Conservation (phyloP, 495 filamentous ascomycete species). For the Tuber aestivum region DNA sequence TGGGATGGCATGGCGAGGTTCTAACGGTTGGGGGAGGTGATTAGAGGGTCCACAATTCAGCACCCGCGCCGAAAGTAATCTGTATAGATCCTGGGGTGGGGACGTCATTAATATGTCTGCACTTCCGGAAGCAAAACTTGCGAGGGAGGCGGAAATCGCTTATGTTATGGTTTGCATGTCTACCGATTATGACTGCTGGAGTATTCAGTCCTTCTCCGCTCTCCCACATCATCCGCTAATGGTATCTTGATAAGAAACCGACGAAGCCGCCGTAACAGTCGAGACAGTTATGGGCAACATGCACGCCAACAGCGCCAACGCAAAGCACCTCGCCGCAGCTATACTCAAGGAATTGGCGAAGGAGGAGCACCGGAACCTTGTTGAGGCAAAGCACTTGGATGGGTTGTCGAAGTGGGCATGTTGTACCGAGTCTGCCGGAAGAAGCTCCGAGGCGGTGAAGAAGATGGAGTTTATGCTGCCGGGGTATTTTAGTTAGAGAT, state of each 20-base stretch:
- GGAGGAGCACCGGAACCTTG: slow-evolving; percentile 66
- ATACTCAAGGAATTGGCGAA: slow-evolving; percentile 78
- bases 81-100: slow-evolving; percentile 90
- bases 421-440: slow-evolving; percentile 61
- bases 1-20: not conserved
- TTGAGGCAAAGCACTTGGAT: slow-evolving; percentile 74
- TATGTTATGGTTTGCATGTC: slow-evolving; percentile 99
- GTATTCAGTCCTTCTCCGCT: slow-evolving; percentile 42
- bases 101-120: slow-evolving; percentile 95
- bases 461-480: slow-evolving; percentile 68
- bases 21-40: not conserved
- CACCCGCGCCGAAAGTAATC: slow-evolving; percentile 88
- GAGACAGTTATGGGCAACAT: slow-evolving; percentile 98
- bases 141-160: slow-evolving; percentile 88
- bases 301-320: slow-evolving; percentile 83
- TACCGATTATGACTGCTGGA: slow-evolving; percentile 99
- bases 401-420: slow-evolving; percentile 61
- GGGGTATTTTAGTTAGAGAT: slow-evolving; percentile 26
- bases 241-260: slow-evolving; percentile 42
- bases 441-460: slow-evolving; percentile 59
- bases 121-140: slow-evolving; percentile 93
- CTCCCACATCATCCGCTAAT: slow-evolving; percentile 6
- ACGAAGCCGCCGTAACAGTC: slow-evolving; percentile 72
- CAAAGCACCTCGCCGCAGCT: slow-evolving; percentile 72
- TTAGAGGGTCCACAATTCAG: slow-evolving; percentile 88